Evolutionary conservation across 495 filamentous ascomycete species (phyloP).

Genomic region (Daldinia childiae): DNA sequence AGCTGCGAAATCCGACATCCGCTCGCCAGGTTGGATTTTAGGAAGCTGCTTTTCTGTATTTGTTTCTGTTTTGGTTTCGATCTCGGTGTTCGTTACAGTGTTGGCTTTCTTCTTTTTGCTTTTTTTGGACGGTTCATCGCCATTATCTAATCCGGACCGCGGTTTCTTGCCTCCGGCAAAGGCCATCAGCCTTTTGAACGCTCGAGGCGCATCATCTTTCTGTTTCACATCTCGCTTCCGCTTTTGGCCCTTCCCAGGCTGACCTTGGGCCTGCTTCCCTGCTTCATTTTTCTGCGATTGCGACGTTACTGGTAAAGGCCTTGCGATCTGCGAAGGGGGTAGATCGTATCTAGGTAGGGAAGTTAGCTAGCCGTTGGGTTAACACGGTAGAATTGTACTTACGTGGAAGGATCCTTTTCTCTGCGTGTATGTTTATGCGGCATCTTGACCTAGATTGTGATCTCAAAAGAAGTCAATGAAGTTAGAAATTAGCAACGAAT

Average conservation of each 20-base stretch:
- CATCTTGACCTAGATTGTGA: slow-evolving; percentile 58
- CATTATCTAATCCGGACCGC: slow-evolving; percentile 75
- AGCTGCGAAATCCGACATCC: slow-evolving; percentile 80
- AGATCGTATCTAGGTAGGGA: slow-evolving; percentile 69
- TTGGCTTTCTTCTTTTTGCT: slow-evolving; percentile 59
- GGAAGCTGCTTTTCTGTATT: slow-evolving; percentile 52
- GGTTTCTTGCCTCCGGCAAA: slow-evolving; percentile 65
- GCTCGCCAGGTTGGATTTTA: slow-evolving; percentile 83
- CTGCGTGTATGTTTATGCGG: slow-evolving; percentile 84
- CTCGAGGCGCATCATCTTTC: slow-evolving; percentile 84
- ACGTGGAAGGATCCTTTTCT: slow-evolving; percentile 60
- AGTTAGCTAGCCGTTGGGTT: slow-evolving; percentile 45
- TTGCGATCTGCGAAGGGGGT: slow-evolving; percentile 74
- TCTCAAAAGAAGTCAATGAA: neutral
- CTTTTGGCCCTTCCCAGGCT: slow-evolving; percentile 53
- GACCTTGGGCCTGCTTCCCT: slow-evolving; percentile 38
- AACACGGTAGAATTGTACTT: slow-evolving; percentile 20
- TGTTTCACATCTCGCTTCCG: slow-evolving; percentile 58
- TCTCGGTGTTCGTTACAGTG: slow-evolving; percentile 1
- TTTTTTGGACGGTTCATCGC: slow-evolving; percentile 55
- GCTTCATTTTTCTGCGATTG: slow-evolving; percentile 44
- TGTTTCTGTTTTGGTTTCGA: slow-evolving; percentile 30
- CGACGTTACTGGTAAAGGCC: slow-evolving; percentile 69
- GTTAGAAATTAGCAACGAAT: neutral
- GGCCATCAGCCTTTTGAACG: slow-evolving; percentile 84